Base-by-base conservation (phyloP, 73 alveolate species). In the Paraurostyla sp. region DNA sequence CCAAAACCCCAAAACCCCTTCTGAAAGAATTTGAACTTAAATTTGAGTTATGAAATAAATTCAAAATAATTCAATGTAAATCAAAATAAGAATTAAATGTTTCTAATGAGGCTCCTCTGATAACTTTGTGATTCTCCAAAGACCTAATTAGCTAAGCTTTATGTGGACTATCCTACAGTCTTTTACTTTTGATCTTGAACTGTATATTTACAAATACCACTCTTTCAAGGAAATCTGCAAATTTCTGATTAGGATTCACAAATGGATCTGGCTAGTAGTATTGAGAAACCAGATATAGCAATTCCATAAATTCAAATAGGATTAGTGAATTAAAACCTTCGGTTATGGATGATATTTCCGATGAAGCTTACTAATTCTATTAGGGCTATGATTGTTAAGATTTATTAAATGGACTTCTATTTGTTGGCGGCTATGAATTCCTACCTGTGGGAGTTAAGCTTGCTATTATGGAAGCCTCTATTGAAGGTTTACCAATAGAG, bases 221-320 rank as follows among this genome's bases (percentile, higher is more conserved):
- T 49, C 78, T 78, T 78, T 78, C 89, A 2, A 78, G 62, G 62
- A 78, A 78, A 9, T 78, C 89, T 7, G 89, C 89, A 41, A 78
- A 78, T 40, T 78, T 78, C 60, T 78, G 32, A 51, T 78, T 78
- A 33, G 40, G 36, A 78, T 78, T 78, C 6, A 78, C 68, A 32
- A 78, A 78, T 54, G 89, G 89, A 38, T 78, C 89, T 1, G 89
- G 89, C 18, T 52, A 51, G 50, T 51, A 45, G 33, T 78, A 78
- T 45, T 51, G 46, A 7, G 89, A 50, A 1, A 38, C 89, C 15
- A 78, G 76, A 78, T 78, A 78, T 6, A 78, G 46, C 42, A 56
- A 40, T 51, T 78, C 89, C 69, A 78, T 54, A 36, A 78, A 78
- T 78, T 78, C 89, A 54, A 52, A 78, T 58, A 78, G 52, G 3